Conservation (phyloP, 176 grass and related monocot genomes). For the Tuctoria greenei region DNA sequence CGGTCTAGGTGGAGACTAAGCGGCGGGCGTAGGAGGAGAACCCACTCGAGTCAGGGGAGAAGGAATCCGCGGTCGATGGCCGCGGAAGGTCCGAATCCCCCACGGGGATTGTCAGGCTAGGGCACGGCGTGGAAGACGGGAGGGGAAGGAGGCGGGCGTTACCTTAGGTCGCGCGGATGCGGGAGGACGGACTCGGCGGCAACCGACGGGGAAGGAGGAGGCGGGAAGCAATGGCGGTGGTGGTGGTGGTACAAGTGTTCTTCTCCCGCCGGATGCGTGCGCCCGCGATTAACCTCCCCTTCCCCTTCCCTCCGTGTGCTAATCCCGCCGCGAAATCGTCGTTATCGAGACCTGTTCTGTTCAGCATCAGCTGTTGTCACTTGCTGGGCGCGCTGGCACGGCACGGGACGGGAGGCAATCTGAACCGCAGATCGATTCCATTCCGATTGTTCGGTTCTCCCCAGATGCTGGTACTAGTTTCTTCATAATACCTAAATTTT, state of each 20-base stretch:
- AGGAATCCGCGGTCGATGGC: background rate
- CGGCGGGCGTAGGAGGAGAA: no score
- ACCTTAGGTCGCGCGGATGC: background rate
- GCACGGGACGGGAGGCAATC: no score
- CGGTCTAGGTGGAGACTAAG: background rate
- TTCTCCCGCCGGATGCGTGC: conserved; percentile 6
- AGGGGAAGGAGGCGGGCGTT: no score
- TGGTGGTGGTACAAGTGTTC: background rate
- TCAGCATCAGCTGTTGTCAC: background rate
- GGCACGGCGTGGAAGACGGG: background rate
- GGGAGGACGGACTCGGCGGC: background rate
- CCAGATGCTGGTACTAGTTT: no score
- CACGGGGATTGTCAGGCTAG: background rate
- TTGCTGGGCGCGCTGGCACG: background rate
- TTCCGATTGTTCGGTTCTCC: no score
- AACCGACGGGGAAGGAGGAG: background rate
- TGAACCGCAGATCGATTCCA: no score
- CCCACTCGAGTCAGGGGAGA: no score
- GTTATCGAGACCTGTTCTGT: background rate
- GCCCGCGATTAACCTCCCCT: conserved; percentile 7
- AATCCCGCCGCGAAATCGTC: conserved; percentile 14
- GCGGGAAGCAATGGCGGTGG: background rate
- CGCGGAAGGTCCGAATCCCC: background rate
- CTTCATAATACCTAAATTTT: no score
- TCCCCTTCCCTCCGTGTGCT: background rate